Conservation (phyloP, 2,329 filamentous ascomycete genomes). For the Pyricularia grisea region DNA sequence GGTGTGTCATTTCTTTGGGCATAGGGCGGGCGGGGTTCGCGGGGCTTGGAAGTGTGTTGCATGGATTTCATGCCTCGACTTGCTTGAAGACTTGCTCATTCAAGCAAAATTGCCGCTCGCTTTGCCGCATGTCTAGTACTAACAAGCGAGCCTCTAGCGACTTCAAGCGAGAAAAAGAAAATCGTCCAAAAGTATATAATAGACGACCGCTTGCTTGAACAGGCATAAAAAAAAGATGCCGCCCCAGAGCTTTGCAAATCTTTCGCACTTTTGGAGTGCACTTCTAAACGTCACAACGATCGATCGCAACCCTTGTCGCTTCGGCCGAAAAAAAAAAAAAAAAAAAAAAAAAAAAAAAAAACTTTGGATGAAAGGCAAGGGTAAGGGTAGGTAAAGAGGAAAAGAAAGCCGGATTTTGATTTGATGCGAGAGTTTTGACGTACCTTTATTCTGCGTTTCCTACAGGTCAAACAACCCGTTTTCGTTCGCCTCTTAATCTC, state of each 20-base stretch:
- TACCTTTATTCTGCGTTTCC: slow-evolving; percentile 54
- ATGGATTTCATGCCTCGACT: neutral
- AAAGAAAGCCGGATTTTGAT: neutral
- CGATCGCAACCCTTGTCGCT: neutral
- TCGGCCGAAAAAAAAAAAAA: neutral
- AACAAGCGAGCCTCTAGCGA: slow-evolving; percentile 5
- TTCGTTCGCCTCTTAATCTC: slow-evolving; percentile 56
- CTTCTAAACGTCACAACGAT: neutral
- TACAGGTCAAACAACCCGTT: slow-evolving; percentile 53
- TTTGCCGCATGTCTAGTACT: slow-evolving; percentile 4
- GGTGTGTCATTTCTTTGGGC: neutral
- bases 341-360: neutral
- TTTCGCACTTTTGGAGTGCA: neutral
- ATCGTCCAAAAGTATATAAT: neutral
- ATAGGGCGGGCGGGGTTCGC: neutral
- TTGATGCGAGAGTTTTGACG: slow-evolving; percentile 16
- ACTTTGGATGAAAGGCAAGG: no score
- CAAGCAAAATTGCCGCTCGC: neutral
- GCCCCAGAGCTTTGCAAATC: slow-evolving; percentile 6
- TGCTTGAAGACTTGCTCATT: neutral
- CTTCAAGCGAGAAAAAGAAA: slow-evolving; percentile 3
- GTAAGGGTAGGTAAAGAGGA: slow-evolving; percentile 10
- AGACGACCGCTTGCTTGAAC: slow-evolving; percentile 3
- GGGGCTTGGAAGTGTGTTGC: neutral
- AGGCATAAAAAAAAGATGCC: slow-evolving; percentile 1